A percentile compares a stretch with the other conserved stretches of the same genome.
phyloP scores from a whole-genome alignment of 805 yeast species.

The Candida ficus region DNA sequence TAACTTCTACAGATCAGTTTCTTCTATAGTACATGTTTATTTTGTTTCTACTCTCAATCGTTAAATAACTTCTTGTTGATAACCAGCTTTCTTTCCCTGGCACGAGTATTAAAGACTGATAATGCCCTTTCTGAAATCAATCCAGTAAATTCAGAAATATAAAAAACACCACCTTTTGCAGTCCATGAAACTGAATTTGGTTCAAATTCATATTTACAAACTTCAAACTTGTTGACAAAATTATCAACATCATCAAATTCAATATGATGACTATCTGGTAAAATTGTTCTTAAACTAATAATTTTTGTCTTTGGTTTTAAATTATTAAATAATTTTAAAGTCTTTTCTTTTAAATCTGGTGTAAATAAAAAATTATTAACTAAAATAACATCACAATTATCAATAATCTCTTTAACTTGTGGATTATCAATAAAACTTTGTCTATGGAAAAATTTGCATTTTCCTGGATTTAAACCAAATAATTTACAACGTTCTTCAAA shows the following conservation, averaged over 20 bases:
- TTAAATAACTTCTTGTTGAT: slow-evolving; percentile 1
- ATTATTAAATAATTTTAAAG: slow-evolving; percentile 58
- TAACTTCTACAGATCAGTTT: no score
- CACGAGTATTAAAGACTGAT: slow-evolving; percentile 32
- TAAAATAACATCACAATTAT: slow-evolving; percentile 64
- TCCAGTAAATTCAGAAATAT: slow-evolving; percentile 45
- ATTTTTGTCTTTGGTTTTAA: slow-evolving; percentile 72
- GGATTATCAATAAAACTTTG: slow-evolving; percentile 70
- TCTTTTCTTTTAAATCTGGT: slow-evolving; percentile 61
- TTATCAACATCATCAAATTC: slow-evolving; percentile 44
- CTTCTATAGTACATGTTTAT: no score
- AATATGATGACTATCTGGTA: slow-evolving; percentile 69
- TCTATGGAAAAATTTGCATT: slow-evolving; percentile 50
- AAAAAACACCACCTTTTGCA: slow-evolving; percentile 68
- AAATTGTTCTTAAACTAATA: slow-evolving; percentile 72
- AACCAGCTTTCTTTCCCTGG: slow-evolving; percentile 17
- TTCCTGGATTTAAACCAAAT: slow-evolving; percentile 60
- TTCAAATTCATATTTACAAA: slow-evolving; percentile 58
- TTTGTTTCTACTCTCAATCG: no score
- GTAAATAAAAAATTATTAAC: slow-evolving; percentile 85
- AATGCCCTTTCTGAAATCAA: slow-evolving; percentile 11
- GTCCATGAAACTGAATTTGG: slow-evolving; percentile 88
- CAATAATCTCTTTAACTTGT: slow-evolving; percentile 47
- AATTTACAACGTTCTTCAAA: slow-evolving; percentile 51
- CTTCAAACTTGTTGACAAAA: slow-evolving; percentile 59